These are phyloP conservation scores for Neonectria punicea DNA, from an alignment of 2,329 filamentous ascomycete species.

Conservation along the genomic window DNA sequence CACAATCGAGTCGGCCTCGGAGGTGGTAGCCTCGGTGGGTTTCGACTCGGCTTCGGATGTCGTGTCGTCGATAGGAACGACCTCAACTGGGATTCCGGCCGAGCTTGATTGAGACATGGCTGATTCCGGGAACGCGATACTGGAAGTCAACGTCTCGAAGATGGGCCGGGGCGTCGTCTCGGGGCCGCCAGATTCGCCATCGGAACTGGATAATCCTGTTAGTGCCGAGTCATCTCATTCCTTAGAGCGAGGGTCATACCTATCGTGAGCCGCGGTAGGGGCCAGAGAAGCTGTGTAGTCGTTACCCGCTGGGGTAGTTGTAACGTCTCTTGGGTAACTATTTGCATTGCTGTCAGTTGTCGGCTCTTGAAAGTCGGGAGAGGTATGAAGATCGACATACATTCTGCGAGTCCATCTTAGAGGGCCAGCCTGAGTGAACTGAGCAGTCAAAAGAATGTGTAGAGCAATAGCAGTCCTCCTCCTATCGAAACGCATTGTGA, in stretches of 20 bases:
- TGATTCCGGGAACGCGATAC: slow-evolving; percentile 29
- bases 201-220: slow-evolving; percentile 27
- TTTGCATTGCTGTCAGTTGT: slow-evolving; percentile 24
- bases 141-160: slow-evolving; percentile 40
- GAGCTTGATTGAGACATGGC: slow-evolving; percentile 26
- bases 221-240: slow-evolving; percentile 13
- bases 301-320: slow-evolving; percentile 27
- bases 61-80: slow-evolving; percentile 31
- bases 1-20: neutral
- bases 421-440: slow-evolving; percentile 50
- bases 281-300: slow-evolving; percentile 27
- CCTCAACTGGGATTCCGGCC: slow-evolving; percentile 24
- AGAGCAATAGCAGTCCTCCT: slow-evolving; percentile 36
- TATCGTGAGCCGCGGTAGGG: slow-evolving; percentile 32
- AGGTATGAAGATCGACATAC: slow-evolving; percentile 35
- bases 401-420: slow-evolving; percentile 46
- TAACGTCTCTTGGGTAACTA: slow-evolving; percentile 37
- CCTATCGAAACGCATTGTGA: slow-evolving; percentile 38
- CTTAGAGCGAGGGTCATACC: slow-evolving; percentile 23
- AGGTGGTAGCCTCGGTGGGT: neutral
- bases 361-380: neutral
- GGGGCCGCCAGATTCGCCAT: slow-evolving; percentile 12
- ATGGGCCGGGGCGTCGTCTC: slow-evolving; percentile 39
- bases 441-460: slow-evolving; percentile 43
- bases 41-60: slow-evolving; percentile 4